Conservation (phyloP, 1,284 basidiomycete species). For the Moesziomyces parantarcticus region DNA sequence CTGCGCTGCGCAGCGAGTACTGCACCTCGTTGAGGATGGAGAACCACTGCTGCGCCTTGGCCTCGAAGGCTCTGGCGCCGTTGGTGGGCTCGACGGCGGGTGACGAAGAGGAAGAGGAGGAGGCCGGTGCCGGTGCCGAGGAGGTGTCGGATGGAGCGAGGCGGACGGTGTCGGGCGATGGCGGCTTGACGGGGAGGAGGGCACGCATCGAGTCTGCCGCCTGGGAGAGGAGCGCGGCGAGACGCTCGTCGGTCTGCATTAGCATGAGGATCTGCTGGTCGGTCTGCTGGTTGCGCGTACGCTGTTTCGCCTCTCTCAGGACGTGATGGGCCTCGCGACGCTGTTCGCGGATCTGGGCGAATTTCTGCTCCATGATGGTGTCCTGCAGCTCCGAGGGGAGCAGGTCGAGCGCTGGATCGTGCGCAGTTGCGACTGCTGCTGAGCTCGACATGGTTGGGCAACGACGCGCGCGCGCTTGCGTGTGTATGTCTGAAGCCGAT, state of each 20-base stretch:
- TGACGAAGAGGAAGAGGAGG: not conserved
- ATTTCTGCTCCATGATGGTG: slow-evolving; percentile 37
- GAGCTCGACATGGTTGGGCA: not conserved
- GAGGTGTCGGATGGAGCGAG: not conserved
- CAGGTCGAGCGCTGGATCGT: slow-evolving; percentile 8
- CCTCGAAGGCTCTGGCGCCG: slow-evolving; percentile 47
- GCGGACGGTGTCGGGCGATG: slow-evolving; percentile 1
- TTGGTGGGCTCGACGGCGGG: not conserved
- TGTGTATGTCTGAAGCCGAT: too few relatives aligned
- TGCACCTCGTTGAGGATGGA: slow-evolving; percentile 53
- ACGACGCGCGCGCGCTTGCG: too few relatives aligned
- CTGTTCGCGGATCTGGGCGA: slow-evolving; percentile 34
- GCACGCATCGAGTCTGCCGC: slow-evolving; percentile 49
- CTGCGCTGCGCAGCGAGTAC: slow-evolving; percentile 36
- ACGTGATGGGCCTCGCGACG: slow-evolving; percentile 40
- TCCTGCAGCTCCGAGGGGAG: slow-evolving; percentile 25
- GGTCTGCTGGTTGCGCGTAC: slow-evolving; percentile 36
- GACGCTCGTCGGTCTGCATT: slow-evolving; percentile 48
- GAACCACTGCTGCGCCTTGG: slow-evolving; percentile 48
- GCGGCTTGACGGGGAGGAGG: slow-evolving; percentile 17
- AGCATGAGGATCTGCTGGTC: slow-evolving; percentile 50
- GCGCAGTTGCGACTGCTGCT: not conserved
- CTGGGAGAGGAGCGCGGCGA: slow-evolving; percentile 39
- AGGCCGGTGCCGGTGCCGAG: not conserved
- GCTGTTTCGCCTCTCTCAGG: slow-evolving; percentile 35